Base-by-base conservation (phyloP, 2,329 filamentous ascomycete species). In the Sporothrix curviconia region DNA sequence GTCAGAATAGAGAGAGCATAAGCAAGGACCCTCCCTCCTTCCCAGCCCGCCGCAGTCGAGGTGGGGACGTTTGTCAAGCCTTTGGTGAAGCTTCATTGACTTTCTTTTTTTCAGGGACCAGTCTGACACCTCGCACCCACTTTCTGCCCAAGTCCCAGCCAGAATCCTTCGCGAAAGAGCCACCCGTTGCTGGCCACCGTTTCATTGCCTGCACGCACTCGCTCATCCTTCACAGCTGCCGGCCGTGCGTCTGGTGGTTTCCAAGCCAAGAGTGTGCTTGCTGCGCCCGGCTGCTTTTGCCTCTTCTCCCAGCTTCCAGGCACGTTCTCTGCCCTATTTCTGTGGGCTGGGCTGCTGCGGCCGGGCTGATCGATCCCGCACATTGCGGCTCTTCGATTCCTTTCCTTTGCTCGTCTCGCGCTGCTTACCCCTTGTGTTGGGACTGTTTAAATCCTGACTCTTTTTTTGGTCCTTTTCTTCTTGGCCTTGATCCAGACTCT, bases 171-270 rank as follows among this genome's bases (percentile, higher is more conserved):
- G 32, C 22, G n/a, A n/a, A n/a, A n/a, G n/a, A n/a, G n/a, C n/a
- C n/a, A n/a, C n/a, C n/a, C n/a, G n/a, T n/a, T n/a, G n/a, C n/a
- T n/a, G 30, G 25, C 30, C 11, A 8, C 34, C 32, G 49, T 51
- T 51, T 51, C 49, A 39, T 51, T 51, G 47, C 32, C n/a, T 39
- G 34, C 49, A 39, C 46, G 46, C 30, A 49, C n/a, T n/a, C n/a
- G n/a, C n/a, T n/a, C n/a, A n/a, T n/a, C n/a, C n/a, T n/a, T 30
- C 30, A 36, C 49, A 42, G 49, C 49, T 40, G 24, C 49, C 49
- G 49, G 17, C 40, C n/a, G 36, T 52, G 36, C 49, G 32, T 52
- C 36, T 19, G 40, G 28, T 17, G 37, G 51, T n/a, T 9, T 17
- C 40, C n/a, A 15, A 37, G 8, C 9, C 4, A 24, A 28, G n/a